Percentiles rank a stretch among this genome's conserved stretches.
These are phyloP conservation scores for Wallacemonas sp. DNA, from an alignment of 208 protist genomes.

Conservation along the genomic window DNA sequence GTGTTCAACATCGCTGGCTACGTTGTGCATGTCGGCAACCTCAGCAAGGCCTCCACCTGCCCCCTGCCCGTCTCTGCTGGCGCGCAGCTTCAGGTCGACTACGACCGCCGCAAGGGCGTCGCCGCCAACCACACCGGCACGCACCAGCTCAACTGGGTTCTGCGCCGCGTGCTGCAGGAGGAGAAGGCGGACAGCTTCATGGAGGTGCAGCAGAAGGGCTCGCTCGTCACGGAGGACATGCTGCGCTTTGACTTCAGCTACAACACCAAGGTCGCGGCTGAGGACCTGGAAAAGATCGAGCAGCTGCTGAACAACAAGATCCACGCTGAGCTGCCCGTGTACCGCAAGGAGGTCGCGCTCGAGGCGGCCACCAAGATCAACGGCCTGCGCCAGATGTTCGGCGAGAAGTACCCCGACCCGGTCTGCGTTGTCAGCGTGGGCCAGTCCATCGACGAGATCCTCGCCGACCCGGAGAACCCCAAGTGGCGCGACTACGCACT, in stretches of 20 bases:
- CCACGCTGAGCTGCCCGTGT: slow-evolving; percentile 69
- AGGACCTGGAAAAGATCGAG: slow-evolving; percentile 91
- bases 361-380: slow-evolving; percentile 71
- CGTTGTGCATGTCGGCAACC: slow-evolving; percentile 95
- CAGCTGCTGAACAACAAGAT: slow-evolving; percentile 90
- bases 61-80: slow-evolving; percentile 65
- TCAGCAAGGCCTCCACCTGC: slow-evolving; percentile 62
- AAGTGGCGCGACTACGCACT: slow-evolving; percentile 91
- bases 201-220: slow-evolving; percentile 95
- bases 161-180: slow-evolving; percentile 90
- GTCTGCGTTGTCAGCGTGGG: slow-evolving; percentile 98
- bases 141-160: slow-evolving; percentile 97
- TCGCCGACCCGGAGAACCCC: slow-evolving; percentile 86
- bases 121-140: slow-evolving; percentile 98
- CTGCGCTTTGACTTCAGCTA: slow-evolving; percentile 98
- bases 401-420: slow-evolving; percentile 98
- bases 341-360: slow-evolving; percentile 89
- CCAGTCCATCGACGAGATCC: slow-evolving; percentile 82
- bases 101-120: slow-evolving; percentile 71
- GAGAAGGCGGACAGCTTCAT: slow-evolving; percentile 80
- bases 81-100: slow-evolving; percentile 91
- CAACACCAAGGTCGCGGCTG: slow-evolving; percentile 69
- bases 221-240: slow-evolving; percentile 89
- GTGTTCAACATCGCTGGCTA: slow-evolving; percentile 96
- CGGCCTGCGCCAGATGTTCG: slow-evolving; percentile 94